Percentiles rank a stretch among this genome's conserved stretches.
These are phyloP conservation scores for Apiotrichum sp. DNA, from an alignment of 1,284 basidiomycete species.

Conservation along the genomic window DNA sequence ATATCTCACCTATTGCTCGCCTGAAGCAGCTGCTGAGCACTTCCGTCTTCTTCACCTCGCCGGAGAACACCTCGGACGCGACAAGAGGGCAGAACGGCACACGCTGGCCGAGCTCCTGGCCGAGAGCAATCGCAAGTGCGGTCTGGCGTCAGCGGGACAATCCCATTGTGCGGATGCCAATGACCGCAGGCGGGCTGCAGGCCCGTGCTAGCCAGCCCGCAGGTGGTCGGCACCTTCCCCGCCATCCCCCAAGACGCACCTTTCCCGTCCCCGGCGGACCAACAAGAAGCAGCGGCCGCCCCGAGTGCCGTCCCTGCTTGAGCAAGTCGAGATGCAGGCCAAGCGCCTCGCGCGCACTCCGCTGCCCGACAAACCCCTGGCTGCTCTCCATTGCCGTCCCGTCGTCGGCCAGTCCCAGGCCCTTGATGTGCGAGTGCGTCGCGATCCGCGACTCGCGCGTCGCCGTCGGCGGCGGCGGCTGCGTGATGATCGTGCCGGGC, in stretches of 20 bases:
- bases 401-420: slow-evolving; percentile 81
- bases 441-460: slow-evolving; percentile 45
- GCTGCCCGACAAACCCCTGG: slow-evolving; percentile 89
- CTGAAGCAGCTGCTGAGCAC: slow-evolving; percentile 94
- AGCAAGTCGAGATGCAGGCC: slow-evolving; percentile 43
- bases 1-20: slow-evolving; percentile 78
- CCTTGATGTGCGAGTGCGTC: slow-evolving; percentile 58
- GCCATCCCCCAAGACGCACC: slow-evolving; percentile 19
- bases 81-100: slow-evolving; percentile 99
- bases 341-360: slow-evolving; percentile 73
- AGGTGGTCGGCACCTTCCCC: background rate
- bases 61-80: slow-evolving; percentile 91
- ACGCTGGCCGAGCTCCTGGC: slow-evolving; percentile 88
- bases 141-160: slow-evolving; percentile 54
- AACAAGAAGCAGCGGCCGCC: slow-evolving; percentile 44
- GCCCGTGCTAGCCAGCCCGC: too few relatives aligned
- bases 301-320: slow-evolving; percentile 40
- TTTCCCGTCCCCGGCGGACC: slow-evolving; percentile 48
- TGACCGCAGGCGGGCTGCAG: too few relatives aligned
- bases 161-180: too few relatives aligned
- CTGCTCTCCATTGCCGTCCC: slow-evolving; percentile 67
- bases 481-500: slow-evolving; percentile 36
- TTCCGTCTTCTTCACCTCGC: slow-evolving; percentile 98
- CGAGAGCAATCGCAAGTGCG: slow-evolving; percentile 85
- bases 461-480: slow-evolving; percentile 42